phyloP scores from a whole-genome alignment of 2,329 filamentous ascomycete genomes.

The Aspergillus unguis region DNA sequence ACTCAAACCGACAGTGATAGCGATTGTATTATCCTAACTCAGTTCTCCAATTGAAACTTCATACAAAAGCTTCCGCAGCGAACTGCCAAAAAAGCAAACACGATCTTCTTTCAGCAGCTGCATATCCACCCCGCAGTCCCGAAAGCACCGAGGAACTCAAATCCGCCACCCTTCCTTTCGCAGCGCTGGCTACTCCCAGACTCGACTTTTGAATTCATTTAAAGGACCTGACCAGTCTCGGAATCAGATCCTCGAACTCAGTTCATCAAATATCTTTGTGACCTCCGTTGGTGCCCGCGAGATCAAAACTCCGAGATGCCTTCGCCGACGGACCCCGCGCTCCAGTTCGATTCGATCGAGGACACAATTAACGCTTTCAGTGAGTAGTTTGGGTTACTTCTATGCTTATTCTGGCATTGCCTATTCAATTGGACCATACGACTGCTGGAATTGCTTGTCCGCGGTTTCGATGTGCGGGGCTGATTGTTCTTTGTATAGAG shows the following conservation, averaged over 20 bases:
- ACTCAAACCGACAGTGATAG: not conserved
- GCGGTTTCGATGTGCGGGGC: not conserved
- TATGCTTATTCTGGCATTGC: not conserved
- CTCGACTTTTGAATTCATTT: not conserved
- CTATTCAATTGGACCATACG: not conserved
- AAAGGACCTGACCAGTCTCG: not conserved
- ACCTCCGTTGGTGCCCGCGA: not conserved
- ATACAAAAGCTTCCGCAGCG: no score
- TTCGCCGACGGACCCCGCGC: constrained; percentile 30
- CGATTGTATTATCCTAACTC: not conserved
- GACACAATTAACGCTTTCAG: constrained; percentile 42
- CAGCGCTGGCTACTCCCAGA: not conserved
- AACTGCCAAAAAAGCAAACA: no score
- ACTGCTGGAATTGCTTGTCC: not conserved
- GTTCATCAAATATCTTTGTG: not conserved
- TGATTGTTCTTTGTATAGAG: constrained; percentile 42
- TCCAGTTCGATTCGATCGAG: constrained; percentile 42
- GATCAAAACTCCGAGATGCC: constrained; percentile 28
- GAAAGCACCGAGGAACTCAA: constrained; percentile 1
- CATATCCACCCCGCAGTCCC: constrained; percentile 3
- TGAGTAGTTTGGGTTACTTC: constrained; percentile 24
- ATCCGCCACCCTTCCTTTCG: constrained; percentile 5
- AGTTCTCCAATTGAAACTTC: no score
- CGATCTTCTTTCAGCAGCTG: not conserved
- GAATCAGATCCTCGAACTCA: not conserved